Conservation (phyloP, 228 moss, liverwort and hornwort genomes). For the Sphagnum magellanicum region DNA sequence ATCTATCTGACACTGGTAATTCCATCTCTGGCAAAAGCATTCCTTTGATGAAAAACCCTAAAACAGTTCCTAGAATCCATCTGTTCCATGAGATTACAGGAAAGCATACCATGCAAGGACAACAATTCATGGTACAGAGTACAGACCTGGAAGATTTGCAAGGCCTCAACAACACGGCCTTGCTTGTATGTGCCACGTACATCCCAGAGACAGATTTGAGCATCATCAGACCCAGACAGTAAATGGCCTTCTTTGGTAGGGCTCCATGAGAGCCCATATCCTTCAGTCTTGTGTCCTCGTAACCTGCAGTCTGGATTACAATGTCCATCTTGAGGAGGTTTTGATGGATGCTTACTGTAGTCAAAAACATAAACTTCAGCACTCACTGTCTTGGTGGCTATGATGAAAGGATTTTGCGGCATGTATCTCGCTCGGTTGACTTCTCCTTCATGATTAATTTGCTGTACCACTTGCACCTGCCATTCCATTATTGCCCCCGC, state of each 20-base stretch:
- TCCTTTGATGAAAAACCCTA: too few relatives aligned
- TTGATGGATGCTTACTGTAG: conserved; percentile 91
- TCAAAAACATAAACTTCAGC: conserved; percentile 93
- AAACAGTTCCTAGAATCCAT: too few relatives aligned
- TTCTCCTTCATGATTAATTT: conserved; percentile 88
- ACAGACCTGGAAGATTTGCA: conserved; percentile 58
- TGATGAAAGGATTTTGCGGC: conserved; percentile 78
- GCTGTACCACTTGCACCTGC: conserved; percentile 87
- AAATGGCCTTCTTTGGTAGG: conserved; percentile 68
- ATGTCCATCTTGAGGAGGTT: conserved; percentile 80
- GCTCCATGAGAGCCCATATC: conserved; percentile 90
- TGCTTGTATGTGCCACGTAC: conserved; percentile 46
- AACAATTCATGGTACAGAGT: too few relatives aligned
- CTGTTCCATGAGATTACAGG: too few relatives aligned
- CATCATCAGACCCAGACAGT: conserved; percentile 81
- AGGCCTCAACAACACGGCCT: conserved; percentile 56
- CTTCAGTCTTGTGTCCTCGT: conserved; percentile 73
- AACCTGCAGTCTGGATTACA: conserved; percentile 80
- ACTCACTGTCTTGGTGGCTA: conserved; percentile 88
- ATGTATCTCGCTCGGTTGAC: conserved; percentile 93
- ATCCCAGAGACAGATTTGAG: conserved; percentile 93
- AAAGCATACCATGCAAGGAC: too few relatives aligned
- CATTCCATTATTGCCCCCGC: neutral
- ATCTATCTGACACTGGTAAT: too few relatives aligned
- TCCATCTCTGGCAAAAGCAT: too few relatives aligned